Evolutionary conservation across 2,329 filamentous ascomycete genomes (phyloP).

Genomic region (Aureobasidium melanogenum): DNA sequence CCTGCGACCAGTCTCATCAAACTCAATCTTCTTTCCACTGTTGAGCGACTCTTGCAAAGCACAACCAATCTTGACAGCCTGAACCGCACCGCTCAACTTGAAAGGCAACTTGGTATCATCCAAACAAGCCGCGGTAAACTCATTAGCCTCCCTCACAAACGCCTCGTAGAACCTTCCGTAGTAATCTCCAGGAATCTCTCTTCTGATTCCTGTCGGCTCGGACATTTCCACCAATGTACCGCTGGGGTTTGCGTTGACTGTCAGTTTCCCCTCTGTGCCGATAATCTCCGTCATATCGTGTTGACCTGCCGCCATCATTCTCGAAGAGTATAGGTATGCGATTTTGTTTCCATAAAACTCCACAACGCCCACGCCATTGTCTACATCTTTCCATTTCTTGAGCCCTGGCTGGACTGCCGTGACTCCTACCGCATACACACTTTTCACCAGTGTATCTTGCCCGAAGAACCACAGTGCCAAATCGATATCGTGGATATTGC

Average conservation of each 20-base stretch:
- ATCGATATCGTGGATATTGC: constrained; percentile 62
- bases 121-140: constrained; percentile 52
- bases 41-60: constrained; percentile 37
- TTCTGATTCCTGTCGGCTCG: constrained; percentile 44
- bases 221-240: constrained; percentile 48
- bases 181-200: constrained; percentile 54
- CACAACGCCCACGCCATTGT: constrained; percentile 55
- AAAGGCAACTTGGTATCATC: constrained; percentile 49
- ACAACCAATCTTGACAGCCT: constrained; percentile 52
- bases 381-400: constrained; percentile 48
- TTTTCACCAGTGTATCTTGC: constrained; percentile 45
- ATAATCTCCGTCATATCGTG: constrained; percentile 60
- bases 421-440: constrained; percentile 47
- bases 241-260: constrained; percentile 51
- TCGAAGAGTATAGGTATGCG: constrained; percentile 53
- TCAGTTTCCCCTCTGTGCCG: constrained; percentile 55
- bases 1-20: constrained; percentile 46
- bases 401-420: constrained; percentile 52
- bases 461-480: constrained; percentile 47
- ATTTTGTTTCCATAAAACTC: constrained; percentile 58
- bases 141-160: constrained; percentile 55
- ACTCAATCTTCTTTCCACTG: constrained; percentile 40
- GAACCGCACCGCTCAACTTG: constrained; percentile 48
- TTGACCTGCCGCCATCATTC: constrained; percentile 62
- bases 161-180: constrained; percentile 55